These are phyloP conservation scores for Seminavis robusta DNA, from an alignment of 108 stramenopile species.

Conservation along the genomic window DNA sequence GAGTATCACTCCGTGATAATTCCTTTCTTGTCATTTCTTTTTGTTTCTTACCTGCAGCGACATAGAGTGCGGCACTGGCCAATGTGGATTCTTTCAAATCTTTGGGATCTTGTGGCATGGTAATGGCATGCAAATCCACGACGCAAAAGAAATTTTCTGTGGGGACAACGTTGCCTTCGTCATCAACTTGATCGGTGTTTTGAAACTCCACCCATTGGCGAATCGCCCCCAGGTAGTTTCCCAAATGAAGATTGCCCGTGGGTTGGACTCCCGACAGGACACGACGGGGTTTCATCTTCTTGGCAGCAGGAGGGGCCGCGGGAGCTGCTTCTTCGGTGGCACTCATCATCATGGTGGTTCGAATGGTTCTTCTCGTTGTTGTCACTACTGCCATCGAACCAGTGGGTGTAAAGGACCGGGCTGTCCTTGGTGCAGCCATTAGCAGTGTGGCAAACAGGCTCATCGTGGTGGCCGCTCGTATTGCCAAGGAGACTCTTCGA, in stretches of 20 bases:
- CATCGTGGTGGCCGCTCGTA: too few species aligned
- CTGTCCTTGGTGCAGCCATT: too few species aligned
- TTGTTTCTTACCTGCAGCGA: slow-evolving; percentile 89
- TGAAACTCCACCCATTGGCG: slow-evolving; percentile 96
- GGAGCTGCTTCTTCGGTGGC: background rate
- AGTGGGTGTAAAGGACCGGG: too few species aligned
- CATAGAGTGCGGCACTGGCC: slow-evolving; percentile 82
- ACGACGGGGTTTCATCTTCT: slow-evolving; percentile 42
- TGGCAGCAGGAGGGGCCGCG: slow-evolving; percentile 1
- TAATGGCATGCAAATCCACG: slow-evolving; percentile 99
- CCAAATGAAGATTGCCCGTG: slow-evolving; percentile 95
- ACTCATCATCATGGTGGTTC: too few species aligned
- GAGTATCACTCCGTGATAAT: slow-evolving; percentile 10
- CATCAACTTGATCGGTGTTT: slow-evolving; percentile 60
- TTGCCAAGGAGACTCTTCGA: too few species aligned
- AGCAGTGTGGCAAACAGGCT: too few species aligned
- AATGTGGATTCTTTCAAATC: slow-evolving; percentile 77
- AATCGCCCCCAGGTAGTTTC: slow-evolving; percentile 98
- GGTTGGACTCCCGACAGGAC: slow-evolving; percentile 98
- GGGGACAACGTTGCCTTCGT: slow-evolving; percentile 42
- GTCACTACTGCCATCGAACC: too few species aligned
- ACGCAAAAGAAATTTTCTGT: slow-evolving; percentile 96
- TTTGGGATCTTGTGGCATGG: slow-evolving; percentile 94
- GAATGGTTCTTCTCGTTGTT: too few species aligned
- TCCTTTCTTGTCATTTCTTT: too few species aligned